phyloP scores from a whole-genome alignment of 2,329 filamentous ascomycete genomes.

The Talaromyces sp. region DNA sequence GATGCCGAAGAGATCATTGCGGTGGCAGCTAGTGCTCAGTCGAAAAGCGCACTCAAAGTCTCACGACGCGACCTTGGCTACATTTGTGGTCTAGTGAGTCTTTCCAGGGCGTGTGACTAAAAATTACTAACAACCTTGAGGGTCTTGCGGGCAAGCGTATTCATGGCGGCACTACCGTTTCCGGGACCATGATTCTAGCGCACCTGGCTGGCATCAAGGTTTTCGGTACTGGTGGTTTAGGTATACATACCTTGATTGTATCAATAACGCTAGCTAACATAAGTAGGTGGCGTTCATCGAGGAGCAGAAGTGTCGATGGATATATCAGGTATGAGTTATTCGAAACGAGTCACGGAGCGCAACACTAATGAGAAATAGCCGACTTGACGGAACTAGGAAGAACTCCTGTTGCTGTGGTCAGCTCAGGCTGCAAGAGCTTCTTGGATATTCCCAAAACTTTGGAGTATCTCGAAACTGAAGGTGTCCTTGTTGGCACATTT shows the following conservation, averaged over 20 bases:
- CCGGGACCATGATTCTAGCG: slow-evolving; percentile 88
- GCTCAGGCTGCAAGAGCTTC: slow-evolving; percentile 93
- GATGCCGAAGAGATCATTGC: slow-evolving; percentile 66
- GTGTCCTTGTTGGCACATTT: slow-evolving; percentile 83
- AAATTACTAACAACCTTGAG: slow-evolving; percentile 35
- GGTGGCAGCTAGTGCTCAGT: slow-evolving; percentile 63
- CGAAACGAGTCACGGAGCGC: background rate
- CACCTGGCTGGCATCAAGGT: slow-evolving; percentile 82
- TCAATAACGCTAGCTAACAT: slow-evolving; percentile 19
- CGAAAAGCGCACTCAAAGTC: slow-evolving; percentile 70
- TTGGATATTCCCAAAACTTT: slow-evolving; percentile 86
- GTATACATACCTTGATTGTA: slow-evolving; percentile 23
- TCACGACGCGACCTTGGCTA: slow-evolving; percentile 84
- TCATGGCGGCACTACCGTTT: slow-evolving; percentile 88
- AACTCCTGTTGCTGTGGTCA: slow-evolving; percentile 82
- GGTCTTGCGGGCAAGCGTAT: slow-evolving; percentile 64
- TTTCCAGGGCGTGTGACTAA: background rate
- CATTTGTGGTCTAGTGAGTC: slow-evolving; percentile 66
- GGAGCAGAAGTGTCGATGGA: slow-evolving; percentile 85
- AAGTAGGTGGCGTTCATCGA: slow-evolving; percentile 74
- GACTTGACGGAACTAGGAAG: slow-evolving; percentile 91
- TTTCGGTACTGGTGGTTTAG: slow-evolving; percentile 91
- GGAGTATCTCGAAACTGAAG: slow-evolving; percentile 69
- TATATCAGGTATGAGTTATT: slow-evolving; percentile 57
- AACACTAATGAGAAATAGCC: slow-evolving; percentile 45